Percentiles rank a stretch among this genome's conserved stretches.
Conservation (phyloP, 495 filamentous ascomycete species). For the Penicillium pulvis region DNA sequence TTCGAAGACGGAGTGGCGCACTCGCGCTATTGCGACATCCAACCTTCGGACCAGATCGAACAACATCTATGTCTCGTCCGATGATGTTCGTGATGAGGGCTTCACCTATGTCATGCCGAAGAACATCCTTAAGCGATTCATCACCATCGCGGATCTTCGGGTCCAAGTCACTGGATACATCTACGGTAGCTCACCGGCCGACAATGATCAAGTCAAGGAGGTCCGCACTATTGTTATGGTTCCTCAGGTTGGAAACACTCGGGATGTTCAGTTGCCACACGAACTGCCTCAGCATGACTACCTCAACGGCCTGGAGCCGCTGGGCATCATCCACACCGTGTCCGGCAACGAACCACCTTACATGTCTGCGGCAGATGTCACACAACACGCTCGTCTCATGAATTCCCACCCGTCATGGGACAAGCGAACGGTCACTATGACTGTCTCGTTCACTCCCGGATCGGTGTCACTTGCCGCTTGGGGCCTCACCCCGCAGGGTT, state of each 20-base stretch:
- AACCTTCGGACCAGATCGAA: conserved; percentile 94
- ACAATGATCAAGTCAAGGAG: conserved; percentile 97
- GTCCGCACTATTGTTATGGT: conserved; percentile 95
- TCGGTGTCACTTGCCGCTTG: conserved; percentile 94
- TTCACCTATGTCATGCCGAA: conserved; percentile 98
- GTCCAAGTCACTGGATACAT: conserved; percentile 96
- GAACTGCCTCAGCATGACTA: conserved; percentile 92
- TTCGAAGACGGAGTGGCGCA: conserved; percentile 99
- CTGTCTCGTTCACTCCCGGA: conserved; percentile 97
- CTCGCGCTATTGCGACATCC: conserved; percentile 91
- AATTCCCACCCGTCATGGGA: conserved; percentile 82
- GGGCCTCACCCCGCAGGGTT: conserved; percentile 86
- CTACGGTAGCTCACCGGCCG: conserved; percentile 88
- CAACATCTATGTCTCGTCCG: conserved; percentile 97
- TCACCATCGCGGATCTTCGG: conserved; percentile 94
- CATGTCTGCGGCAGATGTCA: conserved; percentile 94
- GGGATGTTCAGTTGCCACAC: conserved; percentile 90
- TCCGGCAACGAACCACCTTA: conserved; percentile 93
- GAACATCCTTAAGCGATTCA: conserved; percentile 98
- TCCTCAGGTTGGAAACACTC: conserved; percentile 91
- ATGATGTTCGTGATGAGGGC: conserved; percentile 81
- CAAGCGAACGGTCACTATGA: conserved; percentile 94
- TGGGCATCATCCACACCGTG: conserved; percentile 94
- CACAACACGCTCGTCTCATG: conserved; percentile 88
- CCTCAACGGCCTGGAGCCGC: conserved; percentile 82